phyloP scores from a whole-genome alignment of 2,329 filamentous ascomycete genomes.

The Niveomyces coronatus region DNA sequence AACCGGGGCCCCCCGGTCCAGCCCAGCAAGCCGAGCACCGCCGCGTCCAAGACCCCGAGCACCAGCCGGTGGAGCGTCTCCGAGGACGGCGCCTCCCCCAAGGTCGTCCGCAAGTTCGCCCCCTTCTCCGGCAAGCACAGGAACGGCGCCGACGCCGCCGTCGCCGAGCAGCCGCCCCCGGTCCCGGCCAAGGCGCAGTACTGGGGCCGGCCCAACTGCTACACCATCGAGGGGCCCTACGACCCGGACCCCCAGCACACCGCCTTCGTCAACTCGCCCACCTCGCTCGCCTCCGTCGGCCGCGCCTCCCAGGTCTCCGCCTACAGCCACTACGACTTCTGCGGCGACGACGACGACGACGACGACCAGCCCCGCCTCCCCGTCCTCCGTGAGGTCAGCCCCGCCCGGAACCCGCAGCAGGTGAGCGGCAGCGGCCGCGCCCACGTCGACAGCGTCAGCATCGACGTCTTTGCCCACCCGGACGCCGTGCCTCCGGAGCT shows the following conservation, averaged over 20 bases:
- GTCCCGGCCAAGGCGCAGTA: slow-evolving; percentile 2
- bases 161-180: no score
- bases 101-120: no score
- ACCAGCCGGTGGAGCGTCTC: slow-evolving; percentile 7
- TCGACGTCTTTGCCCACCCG: slow-evolving; percentile 3
- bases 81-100: no score
- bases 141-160: no score
- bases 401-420: slow-evolving; percentile 2
- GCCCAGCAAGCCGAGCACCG: no score
- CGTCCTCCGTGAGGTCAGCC: no score
- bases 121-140: no score
- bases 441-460: no score
- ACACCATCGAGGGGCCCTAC: slow-evolving; percentile 27
- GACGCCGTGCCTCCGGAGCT: background rate
- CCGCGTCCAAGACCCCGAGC: no score
- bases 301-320: slow-evolving; percentile 5
- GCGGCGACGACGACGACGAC: background rate
- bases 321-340: no score
- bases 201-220: slow-evolving; percentile 11
- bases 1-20: slow-evolving; percentile 24
- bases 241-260: no score
- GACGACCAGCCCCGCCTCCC: slow-evolving; percentile 5
- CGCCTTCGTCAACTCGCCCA: slow-evolving; percentile 26
- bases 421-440: no score
- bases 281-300: slow-evolving; percentile 15